phyloP scores from a whole-genome alignment of 1,284 basidiomycete species.

The Ustilago esculenta region DNA sequence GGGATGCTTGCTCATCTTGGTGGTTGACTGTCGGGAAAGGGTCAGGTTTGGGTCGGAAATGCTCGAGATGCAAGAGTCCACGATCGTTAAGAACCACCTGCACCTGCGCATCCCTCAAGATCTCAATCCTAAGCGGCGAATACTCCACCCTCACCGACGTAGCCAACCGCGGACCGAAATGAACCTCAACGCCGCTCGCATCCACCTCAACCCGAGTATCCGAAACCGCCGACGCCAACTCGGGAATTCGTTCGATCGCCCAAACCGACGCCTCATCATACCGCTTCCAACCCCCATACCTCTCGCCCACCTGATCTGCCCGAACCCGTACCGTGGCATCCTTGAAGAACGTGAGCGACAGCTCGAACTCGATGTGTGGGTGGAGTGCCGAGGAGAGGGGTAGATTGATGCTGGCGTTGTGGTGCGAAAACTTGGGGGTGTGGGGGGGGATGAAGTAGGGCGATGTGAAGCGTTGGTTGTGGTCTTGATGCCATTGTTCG shows the following conservation, averaged over 20 bases:
- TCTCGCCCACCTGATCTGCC: constrained; percentile 57
- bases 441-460: constrained; percentile 52
- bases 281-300: constrained; percentile 56
- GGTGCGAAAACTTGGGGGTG: constrained; percentile 20
- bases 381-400: constrained; percentile 56
- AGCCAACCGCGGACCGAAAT: constrained; percentile 41
- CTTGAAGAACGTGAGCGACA: constrained; percentile 54
- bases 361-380: constrained; percentile 56
- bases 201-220: constrained; percentile 21
- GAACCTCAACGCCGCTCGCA: constrained; percentile 26
- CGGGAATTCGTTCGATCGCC: constrained; percentile 57
- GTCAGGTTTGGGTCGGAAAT: constrained; percentile 73
- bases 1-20: constrained; percentile 35
- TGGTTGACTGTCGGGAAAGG: constrained; percentile 52
- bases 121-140: constrained; percentile 55
- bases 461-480: constrained; percentile 39
- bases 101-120: constrained; percentile 77
- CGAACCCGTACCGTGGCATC: constrained; percentile 62
- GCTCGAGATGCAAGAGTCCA: constrained; percentile 95
- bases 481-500: constrained; percentile 40
- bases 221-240: constrained; percentile 23
- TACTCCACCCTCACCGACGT: constrained; percentile 46
- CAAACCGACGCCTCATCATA: constrained; percentile 61
- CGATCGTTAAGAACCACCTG: constrained; percentile 90
- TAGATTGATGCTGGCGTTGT: constrained; percentile 35